Percentiles rank a stretch among this genome's conserved stretches.
These are phyloP conservation scores for Chaetomiaceae sp. DNA, from an alignment of 2,329 filamentous ascomycete genomes.

Conservation along the genomic window DNA sequence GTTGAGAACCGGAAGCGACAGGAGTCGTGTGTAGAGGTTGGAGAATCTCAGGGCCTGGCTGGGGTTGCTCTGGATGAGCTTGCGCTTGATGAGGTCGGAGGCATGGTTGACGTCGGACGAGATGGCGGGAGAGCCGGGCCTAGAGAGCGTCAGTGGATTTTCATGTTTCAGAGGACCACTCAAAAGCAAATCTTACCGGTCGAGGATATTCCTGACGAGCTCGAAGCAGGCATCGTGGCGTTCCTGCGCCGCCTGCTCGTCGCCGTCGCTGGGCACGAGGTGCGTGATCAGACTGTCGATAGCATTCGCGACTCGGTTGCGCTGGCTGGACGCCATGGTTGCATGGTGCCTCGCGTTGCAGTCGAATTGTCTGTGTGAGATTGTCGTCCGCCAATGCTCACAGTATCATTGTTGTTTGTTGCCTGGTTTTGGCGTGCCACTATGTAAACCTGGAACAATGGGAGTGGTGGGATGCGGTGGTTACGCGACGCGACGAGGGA, in stretches of 20 bases:
- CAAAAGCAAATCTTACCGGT: constrained; percentile 39
- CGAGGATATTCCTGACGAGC: constrained; percentile 47
- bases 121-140: constrained; percentile 51
- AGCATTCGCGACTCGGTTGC: constrained; percentile 69
- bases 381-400: no score
- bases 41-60: constrained; percentile 80
- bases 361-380: not conserved
- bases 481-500: constrained; percentile 16
- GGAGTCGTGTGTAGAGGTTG: constrained; percentile 82
- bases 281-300: constrained; percentile 74
- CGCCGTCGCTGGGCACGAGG: constrained; percentile 64
- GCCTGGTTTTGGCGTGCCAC: no score
- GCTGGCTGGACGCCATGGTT: constrained; percentile 51
- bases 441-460: no score
- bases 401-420: no score
- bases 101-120: constrained; percentile 82
- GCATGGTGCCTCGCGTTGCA: constrained; percentile 12
- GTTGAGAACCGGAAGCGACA: constrained; percentile 86
- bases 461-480: no score
- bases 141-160: not conserved
- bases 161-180: not conserved
- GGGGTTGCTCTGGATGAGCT: constrained; percentile 72
- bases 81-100: constrained; percentile 85
- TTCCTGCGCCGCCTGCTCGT: constrained; percentile 63
- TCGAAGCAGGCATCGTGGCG: constrained; percentile 61